Conservation (phyloP, 768 basidiomycete species). For the Mycena haematopus region DNA sequence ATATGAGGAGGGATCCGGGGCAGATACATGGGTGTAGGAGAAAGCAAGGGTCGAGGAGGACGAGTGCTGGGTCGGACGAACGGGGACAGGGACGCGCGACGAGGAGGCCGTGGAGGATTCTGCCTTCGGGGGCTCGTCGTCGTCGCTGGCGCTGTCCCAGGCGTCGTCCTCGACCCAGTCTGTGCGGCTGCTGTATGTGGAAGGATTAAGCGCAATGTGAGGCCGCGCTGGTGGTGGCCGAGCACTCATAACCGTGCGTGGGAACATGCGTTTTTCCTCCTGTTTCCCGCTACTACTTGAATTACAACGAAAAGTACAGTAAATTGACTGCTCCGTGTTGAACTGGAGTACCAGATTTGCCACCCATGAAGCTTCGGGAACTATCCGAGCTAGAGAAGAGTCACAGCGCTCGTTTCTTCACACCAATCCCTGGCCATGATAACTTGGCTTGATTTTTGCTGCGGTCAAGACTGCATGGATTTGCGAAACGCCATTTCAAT, state of each 20-base stretch:
- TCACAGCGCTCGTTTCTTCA: no score
- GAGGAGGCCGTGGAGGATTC: constrained; percentile 62
- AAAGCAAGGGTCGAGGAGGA: constrained; percentile 76
- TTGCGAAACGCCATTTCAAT: no score
- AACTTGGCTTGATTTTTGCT: no score
- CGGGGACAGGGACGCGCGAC: constrained; percentile 50
- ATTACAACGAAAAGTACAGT: no score
- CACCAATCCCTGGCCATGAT: no score
- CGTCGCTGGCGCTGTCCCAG: constrained; percentile 77
- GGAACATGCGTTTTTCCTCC: not conserved
- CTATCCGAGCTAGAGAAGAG: no score
- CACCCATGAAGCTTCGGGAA: no score
- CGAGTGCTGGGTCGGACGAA: constrained; percentile 46
- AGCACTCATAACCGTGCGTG: constrained; percentile 47
- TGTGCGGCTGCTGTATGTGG: constrained; percentile 40
- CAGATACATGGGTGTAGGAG: constrained; percentile 81
- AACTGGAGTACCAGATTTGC: no score
- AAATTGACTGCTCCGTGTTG: no score
- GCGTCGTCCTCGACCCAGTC: constrained; percentile 89
- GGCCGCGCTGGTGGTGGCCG: constrained; percentile 77
- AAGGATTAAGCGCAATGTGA: constrained; percentile 69
- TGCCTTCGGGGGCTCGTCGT: constrained; percentile 52
- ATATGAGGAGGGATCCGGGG: constrained; percentile 79
- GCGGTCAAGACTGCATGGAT: no score
- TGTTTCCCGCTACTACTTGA: no score